phyloP scores from a whole-genome alignment of 805 yeast species.

The Saccharomycopsis olivae region DNA sequence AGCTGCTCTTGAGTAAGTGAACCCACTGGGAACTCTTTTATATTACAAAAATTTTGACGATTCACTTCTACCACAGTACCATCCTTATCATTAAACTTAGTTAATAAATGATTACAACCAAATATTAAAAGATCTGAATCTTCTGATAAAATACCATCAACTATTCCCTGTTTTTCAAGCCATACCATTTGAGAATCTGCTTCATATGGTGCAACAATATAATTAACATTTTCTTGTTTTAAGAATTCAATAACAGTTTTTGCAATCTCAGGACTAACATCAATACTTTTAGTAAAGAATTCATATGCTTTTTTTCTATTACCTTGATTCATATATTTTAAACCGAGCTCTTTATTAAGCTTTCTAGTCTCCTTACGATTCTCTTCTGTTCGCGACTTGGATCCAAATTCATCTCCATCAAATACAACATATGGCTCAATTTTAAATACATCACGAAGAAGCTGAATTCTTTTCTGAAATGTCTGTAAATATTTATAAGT shows the following conservation, averaged over 20 bases:
- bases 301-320: conserved; percentile 46
- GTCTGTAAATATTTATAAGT: conserved; percentile 66
- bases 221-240: conserved; percentile 44
- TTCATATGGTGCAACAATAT: conserved; percentile 94
- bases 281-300: conserved; percentile 68
- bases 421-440: conserved; percentile 82
- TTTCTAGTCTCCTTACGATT: conserved; percentile 50
- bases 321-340: conserved; percentile 40
- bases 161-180: conserved; percentile 61
- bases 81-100: conserved; percentile 68
- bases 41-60: conserved; percentile 39
- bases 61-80: conserved; percentile 54
- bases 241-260: conserved; percentile 69
- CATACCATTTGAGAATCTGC: conserved; percentile 97
- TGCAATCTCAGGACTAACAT: conserved; percentile 87
- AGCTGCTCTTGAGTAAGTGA: conserved; percentile 46
- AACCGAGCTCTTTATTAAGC: conserved; percentile 48
- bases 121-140: conserved; percentile 88
- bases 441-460: conserved; percentile 51
- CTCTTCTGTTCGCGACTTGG: conserved; percentile 62
- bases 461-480: conserved; percentile 52
- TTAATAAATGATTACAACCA: conserved; percentile 68
- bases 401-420: conserved; percentile 83
- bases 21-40: conserved; percentile 39
- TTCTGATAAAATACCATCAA: conserved; percentile 83